Conservation (phyloP, 106 monocot genomes). For the Dioscorea dumetorum region DNA sequence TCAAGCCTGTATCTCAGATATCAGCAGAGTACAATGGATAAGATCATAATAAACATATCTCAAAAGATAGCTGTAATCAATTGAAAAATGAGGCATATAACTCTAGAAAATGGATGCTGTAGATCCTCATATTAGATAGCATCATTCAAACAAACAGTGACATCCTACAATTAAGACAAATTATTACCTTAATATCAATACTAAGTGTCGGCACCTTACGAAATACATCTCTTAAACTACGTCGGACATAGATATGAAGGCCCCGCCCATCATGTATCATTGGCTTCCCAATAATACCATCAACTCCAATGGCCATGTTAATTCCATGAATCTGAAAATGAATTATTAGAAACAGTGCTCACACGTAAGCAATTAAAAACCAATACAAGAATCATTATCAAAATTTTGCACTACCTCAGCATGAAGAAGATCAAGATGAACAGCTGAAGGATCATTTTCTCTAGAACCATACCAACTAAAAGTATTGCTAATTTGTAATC, state of each 20-base stretch:
- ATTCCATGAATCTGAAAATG: slow-evolving; percentile 67
- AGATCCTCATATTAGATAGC: too few relatives aligned
- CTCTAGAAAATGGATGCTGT: too few relatives aligned
- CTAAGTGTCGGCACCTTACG: slow-evolving; percentile 80
- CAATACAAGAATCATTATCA: neutral
- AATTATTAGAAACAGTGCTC: neutral
- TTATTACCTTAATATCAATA: slow-evolving; percentile 66
- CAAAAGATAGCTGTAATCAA: too few relatives aligned
- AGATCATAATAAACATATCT: too few relatives aligned
- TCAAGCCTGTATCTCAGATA: too few relatives aligned
- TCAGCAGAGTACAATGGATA: too few relatives aligned
- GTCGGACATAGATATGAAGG: slow-evolving; percentile 67
- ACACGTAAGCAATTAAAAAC: neutral
- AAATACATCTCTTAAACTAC: slow-evolving; percentile 92
- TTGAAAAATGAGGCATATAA: too few relatives aligned
- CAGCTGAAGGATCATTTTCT: slow-evolving; percentile 75
- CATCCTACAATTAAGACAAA: too few relatives aligned
- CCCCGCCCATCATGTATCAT: slow-evolving; percentile 73
- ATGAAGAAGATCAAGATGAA: slow-evolving; percentile 89
- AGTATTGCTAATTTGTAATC: slow-evolving; percentile 58
- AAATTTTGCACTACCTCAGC: slow-evolving; percentile 49
- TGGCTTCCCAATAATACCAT: slow-evolving; percentile 71
- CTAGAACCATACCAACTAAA: slow-evolving; percentile 85
- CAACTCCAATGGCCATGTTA: slow-evolving; percentile 79
- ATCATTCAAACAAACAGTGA: too few relatives aligned